These are phyloP conservation scores for Lagenidium sp. DNA, from an alignment of 352 stramenopile genomes.

Conservation along the genomic window DNA sequence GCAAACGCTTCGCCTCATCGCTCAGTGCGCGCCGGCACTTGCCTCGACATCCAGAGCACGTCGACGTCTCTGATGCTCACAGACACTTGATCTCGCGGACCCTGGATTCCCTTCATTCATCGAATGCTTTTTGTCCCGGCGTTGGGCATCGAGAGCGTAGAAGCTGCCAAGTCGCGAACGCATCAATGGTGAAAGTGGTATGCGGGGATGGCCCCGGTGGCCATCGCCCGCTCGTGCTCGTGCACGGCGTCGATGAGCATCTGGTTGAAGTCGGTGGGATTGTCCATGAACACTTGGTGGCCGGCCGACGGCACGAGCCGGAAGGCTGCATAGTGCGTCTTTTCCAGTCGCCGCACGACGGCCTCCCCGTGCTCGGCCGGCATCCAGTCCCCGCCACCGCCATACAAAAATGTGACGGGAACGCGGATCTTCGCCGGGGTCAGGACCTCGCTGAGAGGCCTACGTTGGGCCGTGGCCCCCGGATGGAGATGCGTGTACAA, in stretches of 20 bases:
- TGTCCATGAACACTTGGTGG: constrained; percentile 86
- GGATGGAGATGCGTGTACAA: constrained; percentile 73
- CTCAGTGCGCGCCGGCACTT: no score
- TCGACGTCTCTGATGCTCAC: no score
- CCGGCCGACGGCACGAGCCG: constrained; percentile 53
- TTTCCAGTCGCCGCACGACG: constrained; percentile 47
- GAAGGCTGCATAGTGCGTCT: constrained; percentile 55
- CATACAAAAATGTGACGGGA: constrained; percentile 76
- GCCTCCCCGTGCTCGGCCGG: constrained; percentile 47
- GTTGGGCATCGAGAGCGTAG: no score
- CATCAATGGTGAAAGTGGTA: constrained; percentile 3
- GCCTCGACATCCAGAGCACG: no score
- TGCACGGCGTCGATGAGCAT: constrained; percentile 60
- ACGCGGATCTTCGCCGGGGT: constrained; percentile 39
- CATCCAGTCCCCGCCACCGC: constrained; percentile 75
- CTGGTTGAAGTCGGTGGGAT: constrained; percentile 64
- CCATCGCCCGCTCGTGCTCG: constrained; percentile 37
- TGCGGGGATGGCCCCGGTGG: neutral
- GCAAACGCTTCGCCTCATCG: no score
- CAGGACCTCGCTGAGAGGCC: constrained; percentile 45
- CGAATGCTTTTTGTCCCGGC: no score
- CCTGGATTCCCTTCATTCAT: no score
- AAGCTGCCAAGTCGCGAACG: neutral
- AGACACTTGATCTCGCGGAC: no score
- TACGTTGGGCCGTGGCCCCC: constrained; percentile 37